Evolutionary conservation across 2,329 filamentous ascomycete species (phyloP).

Genomic region (Eutypella sp.): DNA sequence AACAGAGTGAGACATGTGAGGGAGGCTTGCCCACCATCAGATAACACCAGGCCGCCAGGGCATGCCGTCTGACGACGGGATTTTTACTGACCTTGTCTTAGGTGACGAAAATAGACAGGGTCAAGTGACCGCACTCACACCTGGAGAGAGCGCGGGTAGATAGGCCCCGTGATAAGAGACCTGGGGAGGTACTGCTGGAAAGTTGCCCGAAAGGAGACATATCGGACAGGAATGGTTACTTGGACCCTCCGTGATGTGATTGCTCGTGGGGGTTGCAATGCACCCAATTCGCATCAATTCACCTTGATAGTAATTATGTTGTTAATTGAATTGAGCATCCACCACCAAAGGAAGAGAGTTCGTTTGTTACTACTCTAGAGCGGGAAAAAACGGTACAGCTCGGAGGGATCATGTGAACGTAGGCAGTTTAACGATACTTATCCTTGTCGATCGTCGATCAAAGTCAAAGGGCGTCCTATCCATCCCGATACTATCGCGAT

Average conservation of each 20-base stretch:
- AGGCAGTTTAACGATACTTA: no score
- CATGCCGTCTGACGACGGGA: not conserved
- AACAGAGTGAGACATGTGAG: not conserved
- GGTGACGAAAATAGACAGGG: not conserved
- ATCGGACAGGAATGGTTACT: not conserved
- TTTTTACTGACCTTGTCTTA: not conserved
- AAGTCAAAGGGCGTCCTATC: no score
- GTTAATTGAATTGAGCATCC: not conserved
- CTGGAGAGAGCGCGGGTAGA: not conserved
- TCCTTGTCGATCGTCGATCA: no score
- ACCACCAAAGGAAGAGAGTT: not conserved
- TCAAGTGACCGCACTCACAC: not conserved
- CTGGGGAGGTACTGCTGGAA: no score
- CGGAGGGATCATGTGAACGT: not conserved
- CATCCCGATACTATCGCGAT: no score
- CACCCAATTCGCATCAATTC: no score
- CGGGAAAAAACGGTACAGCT: not conserved
- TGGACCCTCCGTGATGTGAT: no score
- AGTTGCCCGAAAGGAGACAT: not conserved
- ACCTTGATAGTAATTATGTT: not conserved
- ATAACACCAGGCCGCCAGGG: not conserved
- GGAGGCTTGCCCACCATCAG: not conserved
- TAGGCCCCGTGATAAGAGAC: not conserved
- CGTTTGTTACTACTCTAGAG: no score
- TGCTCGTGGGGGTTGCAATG: no score